These are phyloP conservation scores for Phytophthora citrophthora DNA, from an alignment of 352 stramenopile genomes.

Conservation along the genomic window DNA sequence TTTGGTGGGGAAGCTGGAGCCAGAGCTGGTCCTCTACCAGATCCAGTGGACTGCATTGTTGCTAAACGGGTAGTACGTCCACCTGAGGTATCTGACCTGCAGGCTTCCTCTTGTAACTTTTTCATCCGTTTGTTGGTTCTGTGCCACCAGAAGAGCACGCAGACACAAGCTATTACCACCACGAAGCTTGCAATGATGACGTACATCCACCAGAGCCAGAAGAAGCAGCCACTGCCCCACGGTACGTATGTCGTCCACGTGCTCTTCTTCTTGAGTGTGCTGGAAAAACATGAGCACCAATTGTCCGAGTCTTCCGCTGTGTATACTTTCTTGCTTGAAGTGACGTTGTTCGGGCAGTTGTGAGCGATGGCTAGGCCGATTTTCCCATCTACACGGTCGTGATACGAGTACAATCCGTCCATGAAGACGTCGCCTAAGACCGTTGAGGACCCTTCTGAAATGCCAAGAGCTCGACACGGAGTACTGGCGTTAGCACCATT, in stretches of 20 bases:
- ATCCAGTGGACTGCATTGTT: constrained; percentile 35
- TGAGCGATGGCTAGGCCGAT: constrained; percentile 74
- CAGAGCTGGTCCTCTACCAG: constrained; percentile 25
- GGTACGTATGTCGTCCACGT: constrained; percentile 62
- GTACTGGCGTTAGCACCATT: constrained; percentile 61
- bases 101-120: constrained; percentile 42
- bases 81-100: constrained; percentile 10
- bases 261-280: constrained; percentile 62
- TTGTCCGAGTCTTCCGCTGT: constrained; percentile 46
- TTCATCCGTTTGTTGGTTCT: constrained; percentile 51
- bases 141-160: constrained; percentile 71
- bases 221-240: constrained; percentile 75
- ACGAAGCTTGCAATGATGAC: constrained; percentile 65
- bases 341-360: constrained; percentile 81
- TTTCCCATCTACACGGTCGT: constrained; percentile 68
- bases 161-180: constrained; percentile 62
- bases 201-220: constrained; percentile 90
- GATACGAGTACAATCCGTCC: constrained; percentile 81
- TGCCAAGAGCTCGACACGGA: constrained; percentile 77
- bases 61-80: constrained; percentile 32
- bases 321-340: constrained; percentile 79
- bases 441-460: constrained; percentile 70
- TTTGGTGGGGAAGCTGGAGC: constrained; percentile 26
- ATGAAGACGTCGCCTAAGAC: constrained; percentile 88
- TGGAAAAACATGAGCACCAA: constrained; percentile 81